A percentile compares a stretch with the other conserved stretches of the same genome.
Evolutionary conservation across 345 rosid species (phyloP).

Genomic region (Nasturtium officinale): DNA sequence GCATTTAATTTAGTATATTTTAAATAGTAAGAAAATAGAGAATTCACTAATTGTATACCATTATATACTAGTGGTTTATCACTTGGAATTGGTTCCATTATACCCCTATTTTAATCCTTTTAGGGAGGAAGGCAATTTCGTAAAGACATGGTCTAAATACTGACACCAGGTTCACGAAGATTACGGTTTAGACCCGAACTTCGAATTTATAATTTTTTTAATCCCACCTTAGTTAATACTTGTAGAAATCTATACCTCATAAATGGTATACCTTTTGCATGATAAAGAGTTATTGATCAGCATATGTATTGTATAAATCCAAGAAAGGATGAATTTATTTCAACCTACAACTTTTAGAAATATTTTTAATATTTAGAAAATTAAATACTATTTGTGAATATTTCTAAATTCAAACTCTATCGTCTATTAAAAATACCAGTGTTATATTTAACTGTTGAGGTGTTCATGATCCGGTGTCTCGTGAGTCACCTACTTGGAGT

Average conservation of each 20-base stretch:
- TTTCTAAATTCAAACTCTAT: background rate
- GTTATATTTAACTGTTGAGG: background rate
- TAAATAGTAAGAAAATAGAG: background rate
- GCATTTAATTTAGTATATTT: no score
- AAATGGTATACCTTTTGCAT: no score
- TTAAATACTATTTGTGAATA: background rate
- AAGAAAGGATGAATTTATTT: background rate
- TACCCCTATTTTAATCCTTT: no score
- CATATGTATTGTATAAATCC: background rate
- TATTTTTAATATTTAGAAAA: background rate
- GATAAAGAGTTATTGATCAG: no score
- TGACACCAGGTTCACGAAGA: no score
- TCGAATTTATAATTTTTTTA: no score
- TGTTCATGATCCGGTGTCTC: slow-evolving; percentile 3
- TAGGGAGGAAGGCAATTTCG: no score
- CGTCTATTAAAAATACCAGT: background rate
- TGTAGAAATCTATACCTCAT: background rate
- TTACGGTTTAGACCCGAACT: no score
- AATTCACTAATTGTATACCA: no score
- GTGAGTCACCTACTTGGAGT: slow-evolving; percentile 19
- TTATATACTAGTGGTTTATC: no score
- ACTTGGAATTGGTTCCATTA: no score
- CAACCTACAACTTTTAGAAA: background rate
- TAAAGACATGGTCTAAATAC: no score
- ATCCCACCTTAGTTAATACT: background rate